Evolutionary conservation across 495 filamentous ascomycete genomes (phyloP), one percentile per base, ranked within the genome.

Genomic region (Delitschia confertaspora): DNA sequence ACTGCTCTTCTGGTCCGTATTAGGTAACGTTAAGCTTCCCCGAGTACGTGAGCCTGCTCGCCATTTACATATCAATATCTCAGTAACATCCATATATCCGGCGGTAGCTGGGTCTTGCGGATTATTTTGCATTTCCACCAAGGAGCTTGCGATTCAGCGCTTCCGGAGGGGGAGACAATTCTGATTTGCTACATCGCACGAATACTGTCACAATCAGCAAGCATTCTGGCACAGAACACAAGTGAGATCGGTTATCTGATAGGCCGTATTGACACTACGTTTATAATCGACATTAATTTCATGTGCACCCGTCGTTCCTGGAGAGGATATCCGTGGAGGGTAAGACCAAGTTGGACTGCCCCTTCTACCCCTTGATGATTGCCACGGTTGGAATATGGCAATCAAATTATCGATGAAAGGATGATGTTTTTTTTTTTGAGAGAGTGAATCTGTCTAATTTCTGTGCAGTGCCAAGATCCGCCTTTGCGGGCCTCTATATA

Each of bases 161-260:
- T 45, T 17, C 29, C 31, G 21, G 31, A 18, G 35, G 6, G 11
- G 29, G 19, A 27, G 22, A 29, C 19, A 24, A 35, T 17, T 35
- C 36, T 24, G 42, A 45, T 5, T 45, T 22, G 21, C 31, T 35
- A 22, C 32, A 36, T 36, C 17, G 23, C 8, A 49, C 31, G 37
- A 23, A 36, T 37, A 22, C 46, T 33, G 38, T 35, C 23, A 42
- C 31, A 23, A 42, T 41, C n/a, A 32, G 35, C 23, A 27, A 41
- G 38, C 38, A 33, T 29, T 49, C 17, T 42, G 23, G 38, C 17
- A 42, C 16, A 33, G 19, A 30, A 29, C 27, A 36, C 17, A 38
- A 1, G 38, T 35, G 30, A 49, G 14, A 49, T 49, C 23, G 22
- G 46, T 42, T 49, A 49, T 49, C 38, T 49, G 32, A 35, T 45